A percentile compares a stretch with the other conserved stretches of the same genome.
These are phyloP conservation scores for Rosa lucieae DNA, from an alignment of 306 rosid species.

Conservation along the genomic window DNA sequence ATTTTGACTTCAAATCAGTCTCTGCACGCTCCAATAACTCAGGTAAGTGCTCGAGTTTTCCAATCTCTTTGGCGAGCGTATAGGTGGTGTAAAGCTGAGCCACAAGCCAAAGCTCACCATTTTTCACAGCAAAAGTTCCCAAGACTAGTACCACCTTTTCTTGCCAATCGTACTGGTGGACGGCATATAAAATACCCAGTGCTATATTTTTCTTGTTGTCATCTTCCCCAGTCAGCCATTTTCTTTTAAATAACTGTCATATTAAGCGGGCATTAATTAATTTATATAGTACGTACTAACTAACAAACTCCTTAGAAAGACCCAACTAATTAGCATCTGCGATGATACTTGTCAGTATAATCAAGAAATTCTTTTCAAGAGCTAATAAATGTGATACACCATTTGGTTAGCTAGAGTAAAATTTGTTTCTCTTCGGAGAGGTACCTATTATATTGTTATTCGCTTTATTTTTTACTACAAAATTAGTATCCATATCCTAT, in stretches of 20 bases:
- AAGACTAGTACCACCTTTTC: conserved; percentile 59
- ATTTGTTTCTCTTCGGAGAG: neutral
- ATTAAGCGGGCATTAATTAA: neutral
- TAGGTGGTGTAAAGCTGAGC: conserved; percentile 42
- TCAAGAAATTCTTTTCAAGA: neutral
- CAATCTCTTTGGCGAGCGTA: conserved; percentile 53
- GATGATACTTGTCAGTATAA: neutral
- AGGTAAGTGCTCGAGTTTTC: conserved; percentile 53
- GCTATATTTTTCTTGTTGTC: conserved; percentile 40
- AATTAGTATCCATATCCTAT: neutral
- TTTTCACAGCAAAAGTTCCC: conserved; percentile 57
- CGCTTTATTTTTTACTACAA: neutral
- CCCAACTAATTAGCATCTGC: neutral
- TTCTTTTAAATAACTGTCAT: conserved; percentile 53
- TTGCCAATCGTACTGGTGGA: conserved; percentile 64
- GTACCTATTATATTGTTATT: neutral
- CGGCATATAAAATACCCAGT: conserved; percentile 43
- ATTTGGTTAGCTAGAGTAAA: neutral
- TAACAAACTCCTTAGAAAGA: neutral
- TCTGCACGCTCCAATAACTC: conserved; percentile 37
- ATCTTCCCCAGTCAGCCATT: conserved; percentile 38
- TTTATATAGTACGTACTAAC: neutral
- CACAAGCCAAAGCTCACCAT: conserved; percentile 56
- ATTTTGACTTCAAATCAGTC: conserved; percentile 35
- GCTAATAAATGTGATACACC: neutral